Evolutionary conservation across 768 basidiomycete genomes (phyloP).

Genomic region (Boletus huronensis): DNA sequence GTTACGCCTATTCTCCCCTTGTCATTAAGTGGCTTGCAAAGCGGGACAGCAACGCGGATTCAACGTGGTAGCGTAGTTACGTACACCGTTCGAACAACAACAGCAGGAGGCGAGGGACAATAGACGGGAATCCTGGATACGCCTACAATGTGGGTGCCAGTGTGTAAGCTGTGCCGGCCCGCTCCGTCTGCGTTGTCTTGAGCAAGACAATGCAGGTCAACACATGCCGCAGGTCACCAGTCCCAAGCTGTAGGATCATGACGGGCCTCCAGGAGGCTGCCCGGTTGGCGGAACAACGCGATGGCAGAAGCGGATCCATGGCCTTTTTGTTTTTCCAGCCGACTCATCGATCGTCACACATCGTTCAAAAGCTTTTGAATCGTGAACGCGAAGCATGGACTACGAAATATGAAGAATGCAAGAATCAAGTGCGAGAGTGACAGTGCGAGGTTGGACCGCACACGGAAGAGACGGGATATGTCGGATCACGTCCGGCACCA

Average conservation of each 20-base stretch:
- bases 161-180: neutral
- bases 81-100: slow-evolving; percentile 18
- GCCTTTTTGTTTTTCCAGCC: neutral
- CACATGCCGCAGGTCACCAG: neutral
- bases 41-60: slow-evolving; percentile 16
- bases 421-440: slow-evolving; percentile 2
- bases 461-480: slow-evolving; percentile 13
- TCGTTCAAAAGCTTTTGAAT: neutral
- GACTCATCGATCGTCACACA: slow-evolving; percentile 8
- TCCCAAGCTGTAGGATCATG: slow-evolving; percentile 23
- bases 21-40: slow-evolving; percentile 1
- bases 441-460: neutral
- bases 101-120: slow-evolving; percentile 8
- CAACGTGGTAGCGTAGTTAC: slow-evolving; percentile 29
- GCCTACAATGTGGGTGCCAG: slow-evolving; percentile 16
- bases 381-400: slow-evolving; percentile 1
- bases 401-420: neutral
- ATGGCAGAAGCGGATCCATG: slow-evolving; percentile 11
- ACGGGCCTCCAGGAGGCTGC: slow-evolving; percentile 15
- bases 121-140: slow-evolving; percentile 6
- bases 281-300: slow-evolving; percentile 19
- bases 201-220: slow-evolving; percentile 6
- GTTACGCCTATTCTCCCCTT: slow-evolving; percentile 1
- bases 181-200: slow-evolving; percentile 10
- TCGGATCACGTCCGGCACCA: slow-evolving; percentile 20